Evolutionary conservation across 2,329 filamentous ascomycete genomes (phyloP), one percentile per base, ranked within the genome.

Genomic region (Macrophomina tecta): DNA sequence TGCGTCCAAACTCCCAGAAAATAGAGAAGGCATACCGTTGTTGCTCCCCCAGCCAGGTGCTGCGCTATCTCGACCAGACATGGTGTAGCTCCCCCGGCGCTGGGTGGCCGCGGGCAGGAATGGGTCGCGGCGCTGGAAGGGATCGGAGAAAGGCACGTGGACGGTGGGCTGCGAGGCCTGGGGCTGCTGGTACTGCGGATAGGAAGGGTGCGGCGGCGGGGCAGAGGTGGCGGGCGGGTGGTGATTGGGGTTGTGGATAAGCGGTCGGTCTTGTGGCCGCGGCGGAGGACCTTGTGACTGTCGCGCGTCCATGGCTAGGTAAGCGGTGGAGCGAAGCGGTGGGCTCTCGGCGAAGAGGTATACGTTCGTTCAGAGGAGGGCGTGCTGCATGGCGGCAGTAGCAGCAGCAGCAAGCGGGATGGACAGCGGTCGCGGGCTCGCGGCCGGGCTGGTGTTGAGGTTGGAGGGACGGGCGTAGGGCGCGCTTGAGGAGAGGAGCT

Each of bases 191-290:
- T 79, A 81, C 71, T 69, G 71, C 46, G 77, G 70, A 49, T 75
- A 75, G 11, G 78, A 45, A 16, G 51, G 67, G 4, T 68, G 65
- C 63, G 69, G 66, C 38, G 70, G 69, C 30, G 72, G 68, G 40
- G 64, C 51, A 5, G 73, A 61, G 67, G 73, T 74, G 60, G 65
- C 48, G 68, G 85, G 82, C 68, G 79, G 80, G 71, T 85, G 78
- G 76, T 90, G 89, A 71, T 87, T 86, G 64, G 82, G 78, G 78
- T 90, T 90, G 71, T 82, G 82, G 36, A 86, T 78, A 64, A 86
- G 71, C 62, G 73, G 72, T 64, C 78, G 76, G 42, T 81, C 80
- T 68, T 75, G 73, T 52, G 79, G 76, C 49, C 79, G 77, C 58
- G 75, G 72, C 69, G 74, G 77, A 62, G 75, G 74, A 69, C 78